These are phyloP conservation scores for Rhizopus delemar DNA, from an alignment of 371 early-diverging fungal species.

Conservation along the genomic window DNA sequence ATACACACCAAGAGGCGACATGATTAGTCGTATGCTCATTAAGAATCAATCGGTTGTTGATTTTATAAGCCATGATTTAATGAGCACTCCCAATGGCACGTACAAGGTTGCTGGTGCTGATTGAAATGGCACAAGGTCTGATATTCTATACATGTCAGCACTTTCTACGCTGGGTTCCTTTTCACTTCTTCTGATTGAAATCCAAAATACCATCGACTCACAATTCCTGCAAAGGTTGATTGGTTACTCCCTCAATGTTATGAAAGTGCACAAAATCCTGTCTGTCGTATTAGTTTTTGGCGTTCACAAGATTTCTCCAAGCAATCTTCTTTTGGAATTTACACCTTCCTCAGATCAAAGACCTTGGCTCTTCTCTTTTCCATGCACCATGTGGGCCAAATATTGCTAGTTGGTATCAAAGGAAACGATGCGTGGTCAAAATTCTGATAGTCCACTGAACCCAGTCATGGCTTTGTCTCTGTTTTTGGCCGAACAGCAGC, in stretches of 20 bases:
- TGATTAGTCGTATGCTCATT: background rate
- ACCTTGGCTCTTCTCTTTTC: constrained; percentile 9
- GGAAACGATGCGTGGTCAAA: constrained; percentile 2
- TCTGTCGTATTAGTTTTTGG: constrained; percentile 3
- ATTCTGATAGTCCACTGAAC: constrained; percentile 9
- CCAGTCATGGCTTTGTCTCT: constrained; percentile 3
- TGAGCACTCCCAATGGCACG: constrained; percentile 8
- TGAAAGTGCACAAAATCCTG: constrained; percentile 3
- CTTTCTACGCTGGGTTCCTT: constrained; percentile 1
- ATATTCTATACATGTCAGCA: constrained; percentile 16
- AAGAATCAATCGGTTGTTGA: constrained; percentile 6
- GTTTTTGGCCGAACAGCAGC: constrained; percentile 2
- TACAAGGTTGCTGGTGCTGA: too few relatives aligned
- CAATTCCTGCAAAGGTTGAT: constrained; percentile 9
- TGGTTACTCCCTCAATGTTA: constrained; percentile 10
- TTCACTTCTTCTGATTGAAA: constrained; percentile 14
- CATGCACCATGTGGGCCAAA: constrained; percentile 3
- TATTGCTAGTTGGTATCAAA: constrained; percentile 7
- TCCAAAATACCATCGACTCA: constrained; percentile 12
- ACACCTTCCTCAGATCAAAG: constrained; percentile 5
- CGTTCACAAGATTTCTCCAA: constrained; percentile 7
- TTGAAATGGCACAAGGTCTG: constrained; percentile 3
- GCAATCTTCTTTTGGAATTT: constrained; percentile 7
- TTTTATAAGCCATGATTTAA: constrained; percentile 10
- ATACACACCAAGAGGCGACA: constrained; percentile 5